Evolutionary conservation across 2,329 filamentous ascomycete genomes (phyloP).

Genomic region (Stagonosporopsis cucurbitacearum): DNA sequence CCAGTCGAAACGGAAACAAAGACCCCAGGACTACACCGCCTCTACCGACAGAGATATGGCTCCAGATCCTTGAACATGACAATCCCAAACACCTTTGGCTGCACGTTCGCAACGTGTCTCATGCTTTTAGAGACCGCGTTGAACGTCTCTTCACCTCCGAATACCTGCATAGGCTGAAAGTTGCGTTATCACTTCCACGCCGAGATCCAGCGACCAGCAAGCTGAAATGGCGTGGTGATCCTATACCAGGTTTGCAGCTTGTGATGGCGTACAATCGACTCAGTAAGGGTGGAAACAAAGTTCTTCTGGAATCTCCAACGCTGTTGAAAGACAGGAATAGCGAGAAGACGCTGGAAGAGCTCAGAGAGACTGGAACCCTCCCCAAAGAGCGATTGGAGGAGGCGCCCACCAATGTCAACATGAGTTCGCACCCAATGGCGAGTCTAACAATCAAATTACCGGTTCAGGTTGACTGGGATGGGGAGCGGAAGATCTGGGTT

Average conservation of each 20-base stretch:
- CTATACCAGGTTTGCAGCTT: slow-evolving; percentile 21
- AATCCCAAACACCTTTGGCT: slow-evolving; percentile 28
- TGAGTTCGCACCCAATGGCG: slow-evolving; percentile 20
- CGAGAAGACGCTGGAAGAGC: slow-evolving; percentile 19
- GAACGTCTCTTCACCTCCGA: slow-evolving; percentile 28
- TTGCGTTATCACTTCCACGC: slow-evolving; percentile 28
- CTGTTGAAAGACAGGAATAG: slow-evolving; percentile 5
- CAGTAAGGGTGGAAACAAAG: not conserved
- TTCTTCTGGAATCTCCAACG: slow-evolving; percentile 20
- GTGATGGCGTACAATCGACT: slow-evolving; percentile 17
- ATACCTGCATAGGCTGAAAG: slow-evolving; percentile 19
- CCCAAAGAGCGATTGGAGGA: slow-evolving; percentile 26
- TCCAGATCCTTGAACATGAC: slow-evolving; percentile 24
- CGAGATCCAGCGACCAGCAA: slow-evolving; percentile 25
- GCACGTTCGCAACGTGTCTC: slow-evolving; percentile 25
- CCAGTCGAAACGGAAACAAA: not conserved
- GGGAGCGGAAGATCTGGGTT: slow-evolving; percentile 23
- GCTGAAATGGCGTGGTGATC: slow-evolving; percentile 19
- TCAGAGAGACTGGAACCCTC: slow-evolving; percentile 18
- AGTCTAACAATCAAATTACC: slow-evolving; percentile 18
- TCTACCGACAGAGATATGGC: slow-evolving; percentile 28
- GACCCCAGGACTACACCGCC: not conserved
- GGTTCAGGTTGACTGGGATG: slow-evolving; percentile 28
- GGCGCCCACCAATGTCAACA: slow-evolving; percentile 27
- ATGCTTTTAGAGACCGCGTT: slow-evolving; percentile 21